Base-by-base conservation (phyloP, 495 filamentous ascomycete genomes). In the Tuber melanosporum region DNA sequence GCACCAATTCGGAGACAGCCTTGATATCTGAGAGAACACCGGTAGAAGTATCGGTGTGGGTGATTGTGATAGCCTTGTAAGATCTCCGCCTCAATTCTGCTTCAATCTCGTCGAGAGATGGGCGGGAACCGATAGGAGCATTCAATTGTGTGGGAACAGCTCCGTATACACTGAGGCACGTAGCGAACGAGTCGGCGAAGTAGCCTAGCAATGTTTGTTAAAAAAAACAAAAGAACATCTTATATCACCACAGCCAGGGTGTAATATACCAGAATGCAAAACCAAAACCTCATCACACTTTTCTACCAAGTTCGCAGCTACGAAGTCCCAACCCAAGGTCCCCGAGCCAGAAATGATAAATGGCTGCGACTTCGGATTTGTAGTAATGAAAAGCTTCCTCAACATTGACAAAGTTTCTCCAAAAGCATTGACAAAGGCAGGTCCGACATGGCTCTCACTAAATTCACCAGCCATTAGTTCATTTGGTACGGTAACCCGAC, bases 1-100 rank as follows among this genome's bases (percentile, higher is more conserved):
- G 92, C 72, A 97, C 92, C 26, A 97, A 85, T 83, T 92, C 91
- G 22, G 93, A 90, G 57, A 99, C 86, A 69, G 89, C 87, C 87
- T 96, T 91, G 80, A 99, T 88, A 78, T 99, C 95, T 81, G 90
- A 94, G 71, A 99, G 87, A 10, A 99, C 95, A 72, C 95, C 95
- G 57, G 95, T 99, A 9, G 94, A 97, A 39, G 95, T 99, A 82
- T 99, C 95, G 75, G 97, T 94, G 85, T 99, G 95, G 10, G 95
- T 99, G 76, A 98, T 91, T 69, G 95, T 98, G 82, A 99, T 86
- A 72, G 92, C 77, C 88, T 97, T 97, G 87, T 97, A 98, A 76
- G 90, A 87, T 86, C 95, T 97, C 87, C 92, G 89, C 83, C 91
- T 91, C 73, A 99, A 87, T 22, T 93, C 94, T 82, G 90, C 88